A percentile compares a stretch with the other conserved stretches of the same genome.
Conservation (phyloP, 2,329 filamentous ascomycete species). For the Arthroderma sp. region DNA sequence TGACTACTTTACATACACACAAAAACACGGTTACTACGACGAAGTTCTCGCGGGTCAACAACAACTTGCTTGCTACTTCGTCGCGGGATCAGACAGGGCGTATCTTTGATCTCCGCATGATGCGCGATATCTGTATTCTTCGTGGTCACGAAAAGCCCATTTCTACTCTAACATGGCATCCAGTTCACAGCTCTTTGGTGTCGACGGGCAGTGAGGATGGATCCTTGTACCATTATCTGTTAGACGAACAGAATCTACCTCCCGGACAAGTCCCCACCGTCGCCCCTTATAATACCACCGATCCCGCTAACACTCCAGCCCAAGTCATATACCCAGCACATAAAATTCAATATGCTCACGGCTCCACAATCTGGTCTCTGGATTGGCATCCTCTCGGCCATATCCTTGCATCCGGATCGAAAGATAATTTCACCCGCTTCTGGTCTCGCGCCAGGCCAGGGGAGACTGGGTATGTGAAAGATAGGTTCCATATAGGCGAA, state of each 20-base stretch:
- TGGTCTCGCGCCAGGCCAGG: slow-evolving; percentile 87
- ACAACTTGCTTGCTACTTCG: slow-evolving; percentile 76
- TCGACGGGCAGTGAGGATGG: slow-evolving; percentile 86
- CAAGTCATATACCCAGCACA: slow-evolving; percentile 92
- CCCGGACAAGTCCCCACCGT: slow-evolving; percentile 55
- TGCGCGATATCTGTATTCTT: slow-evolving; percentile 89
- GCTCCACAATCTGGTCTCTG: slow-evolving; percentile 92
- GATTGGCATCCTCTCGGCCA: slow-evolving; percentile 97
- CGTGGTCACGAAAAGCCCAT: slow-evolving; percentile 95
- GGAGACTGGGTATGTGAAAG: slow-evolving; percentile 70
- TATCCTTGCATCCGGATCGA: slow-evolving; percentile 86
- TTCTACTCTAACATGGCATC: slow-evolving; percentile 85
- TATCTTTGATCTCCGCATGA: slow-evolving; percentile 92
- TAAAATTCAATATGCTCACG: slow-evolving; percentile 73
- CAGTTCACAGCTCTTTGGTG: slow-evolving; percentile 75
- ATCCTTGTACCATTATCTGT: slow-evolving; percentile 81
- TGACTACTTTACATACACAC: slow-evolving; percentile 89
- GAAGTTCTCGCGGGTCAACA: slow-evolving; percentile 73
- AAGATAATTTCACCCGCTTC: slow-evolving; percentile 92
- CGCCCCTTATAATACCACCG: slow-evolving; percentile 73
- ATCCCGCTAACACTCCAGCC: slow-evolving; percentile 64
- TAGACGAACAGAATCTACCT: slow-evolving; percentile 85
- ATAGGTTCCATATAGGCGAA: slow-evolving; percentile 91
- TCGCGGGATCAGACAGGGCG: slow-evolving; percentile 86
- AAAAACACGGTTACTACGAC: slow-evolving; percentile 96